Conservation (phyloP, 2,329 filamentous ascomycete species). For the Scytalidium lignicola region DNA sequence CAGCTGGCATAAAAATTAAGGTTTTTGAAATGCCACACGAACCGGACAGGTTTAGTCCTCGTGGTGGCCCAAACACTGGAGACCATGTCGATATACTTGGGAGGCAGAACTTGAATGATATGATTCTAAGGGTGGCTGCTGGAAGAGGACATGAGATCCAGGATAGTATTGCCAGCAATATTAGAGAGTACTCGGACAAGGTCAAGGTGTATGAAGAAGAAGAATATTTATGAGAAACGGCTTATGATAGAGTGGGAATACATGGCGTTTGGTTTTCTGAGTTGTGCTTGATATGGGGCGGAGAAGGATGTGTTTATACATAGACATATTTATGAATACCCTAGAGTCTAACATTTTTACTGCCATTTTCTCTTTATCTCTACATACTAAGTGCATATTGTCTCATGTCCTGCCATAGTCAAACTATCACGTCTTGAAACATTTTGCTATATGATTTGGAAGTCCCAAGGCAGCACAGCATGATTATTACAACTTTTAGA, state of each 20-base stretch:
- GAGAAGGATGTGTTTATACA: neutral
- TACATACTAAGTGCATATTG: too few species aligned
- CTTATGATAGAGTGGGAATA: neutral
- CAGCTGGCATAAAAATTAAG: slow-evolving; percentile 72
- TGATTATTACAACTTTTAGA: too few species aligned
- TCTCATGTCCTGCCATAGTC: too few species aligned
- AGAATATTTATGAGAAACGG: slow-evolving; percentile 13
- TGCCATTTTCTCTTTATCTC: too few species aligned
- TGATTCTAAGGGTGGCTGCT: slow-evolving; percentile 80
- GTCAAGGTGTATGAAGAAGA: slow-evolving; percentile 58
- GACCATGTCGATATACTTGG: slow-evolving; percentile 98
- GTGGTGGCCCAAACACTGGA: slow-evolving; percentile 65
- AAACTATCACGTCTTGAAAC: too few species aligned
- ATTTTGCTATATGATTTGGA: too few species aligned
- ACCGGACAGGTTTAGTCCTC: slow-evolving; percentile 83
- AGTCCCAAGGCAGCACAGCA: too few species aligned
- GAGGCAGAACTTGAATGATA: slow-evolving; percentile 80
- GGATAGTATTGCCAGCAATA: slow-evolving; percentile 74
- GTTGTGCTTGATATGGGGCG: neutral
- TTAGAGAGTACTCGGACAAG: slow-evolving; percentile 73
- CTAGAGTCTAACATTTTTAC: neutral
- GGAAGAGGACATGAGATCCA: slow-evolving; percentile 77
- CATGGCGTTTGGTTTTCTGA: neutral
- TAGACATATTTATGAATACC: neutral
- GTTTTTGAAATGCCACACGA: slow-evolving; percentile 97